Base-by-base conservation (phyloP, 192 early-diverging fungal species). In the Glomus cerebriforme region DNA sequence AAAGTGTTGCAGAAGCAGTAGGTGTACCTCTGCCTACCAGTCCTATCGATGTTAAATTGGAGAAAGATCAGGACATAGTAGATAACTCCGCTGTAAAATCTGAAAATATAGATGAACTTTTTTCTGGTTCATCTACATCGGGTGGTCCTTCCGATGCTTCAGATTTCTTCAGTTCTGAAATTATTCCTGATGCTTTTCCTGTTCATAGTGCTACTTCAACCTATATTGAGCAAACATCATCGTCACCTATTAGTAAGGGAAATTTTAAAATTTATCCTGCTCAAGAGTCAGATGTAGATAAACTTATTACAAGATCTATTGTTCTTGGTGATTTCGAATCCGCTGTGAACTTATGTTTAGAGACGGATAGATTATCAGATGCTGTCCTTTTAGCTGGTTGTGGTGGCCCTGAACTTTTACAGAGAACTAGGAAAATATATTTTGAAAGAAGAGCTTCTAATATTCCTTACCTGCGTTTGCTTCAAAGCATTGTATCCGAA, bases 291-390 rank as follows among this genome's bases (percentile, higher is more conserved):
- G 95, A 95, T 68, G 88, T 89, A 15, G 95, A 98, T 70, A 89
- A 87, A 22, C 83, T 96, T 54, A 92, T 99, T 68, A 98, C 95
- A 12, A 89, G 91, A 24, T 90, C 95, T 3, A 83, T 98, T 31
- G 87, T 98, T 8, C 82, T 96, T 43, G 96, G 98, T 79, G 95
- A 99, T 81, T 97, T 97, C 81, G 95, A 96, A 80, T 90, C 93
- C 0, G 97, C 97, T 19, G 96, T 98, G 15, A 87, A 92, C 47
- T 85, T 97, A 43, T 98, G 96, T 79, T 85, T 99, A 39, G 89
- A 89, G 37, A 86, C 93, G 12, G 89, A 95, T 75, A 88, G 93
- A 31, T 91, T 92, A 79, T 91, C 98, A 1, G 96, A 97, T 79
- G 96, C 95, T 3, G 82, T 98, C 37, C 87, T 96, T 65, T 89